phyloP scores from a whole-genome alignment of 2,329 filamentous ascomycete genomes.

The Malbranchea zuffiana region DNA sequence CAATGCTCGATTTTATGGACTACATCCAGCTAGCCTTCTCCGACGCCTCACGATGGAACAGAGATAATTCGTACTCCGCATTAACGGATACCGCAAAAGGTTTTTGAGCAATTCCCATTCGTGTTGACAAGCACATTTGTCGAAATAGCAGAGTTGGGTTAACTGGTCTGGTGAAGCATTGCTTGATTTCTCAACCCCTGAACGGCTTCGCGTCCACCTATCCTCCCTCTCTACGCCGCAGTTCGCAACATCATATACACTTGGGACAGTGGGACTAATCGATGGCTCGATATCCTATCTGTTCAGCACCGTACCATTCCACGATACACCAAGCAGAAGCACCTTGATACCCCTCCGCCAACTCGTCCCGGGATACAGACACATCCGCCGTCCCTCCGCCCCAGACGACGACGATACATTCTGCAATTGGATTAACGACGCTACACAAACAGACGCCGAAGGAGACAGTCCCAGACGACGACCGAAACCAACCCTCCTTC shows the following conservation, averaged over 20 bases:
- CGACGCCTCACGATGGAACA: constrained; percentile 74
- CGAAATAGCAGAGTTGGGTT: neutral
- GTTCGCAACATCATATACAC: constrained; percentile 86
- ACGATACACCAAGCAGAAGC: constrained; percentile 55
- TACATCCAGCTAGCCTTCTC: constrained; percentile 89
- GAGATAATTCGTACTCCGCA: constrained; percentile 82
- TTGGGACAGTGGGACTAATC: constrained; percentile 80
- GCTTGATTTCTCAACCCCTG: constrained; percentile 77
- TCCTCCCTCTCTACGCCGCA: constrained; percentile 86
- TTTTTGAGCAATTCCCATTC: constrained; percentile 26
- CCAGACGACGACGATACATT: constrained; percentile 22
- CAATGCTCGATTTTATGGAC: constrained; percentile 95
- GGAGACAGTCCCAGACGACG: neutral
- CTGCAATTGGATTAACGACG: neutral
- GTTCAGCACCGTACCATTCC: constrained; percentile 75
- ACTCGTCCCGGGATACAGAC: constrained; percentile 71
- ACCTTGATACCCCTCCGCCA: constrained; percentile 63
- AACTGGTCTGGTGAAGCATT: constrained; percentile 46
- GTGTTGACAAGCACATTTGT: neutral
- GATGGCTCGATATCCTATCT: constrained; percentile 97
- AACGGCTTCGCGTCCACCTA: constrained; percentile 71
- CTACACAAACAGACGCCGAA: neutral
- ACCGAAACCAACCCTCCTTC: constrained; percentile 34
- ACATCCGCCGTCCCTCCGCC: constrained; percentile 45
- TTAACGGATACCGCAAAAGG: constrained; percentile 75